Base-by-base conservation (phyloP, 371 early-diverging fungal genomes). In the Batkoa obscura region DNA sequence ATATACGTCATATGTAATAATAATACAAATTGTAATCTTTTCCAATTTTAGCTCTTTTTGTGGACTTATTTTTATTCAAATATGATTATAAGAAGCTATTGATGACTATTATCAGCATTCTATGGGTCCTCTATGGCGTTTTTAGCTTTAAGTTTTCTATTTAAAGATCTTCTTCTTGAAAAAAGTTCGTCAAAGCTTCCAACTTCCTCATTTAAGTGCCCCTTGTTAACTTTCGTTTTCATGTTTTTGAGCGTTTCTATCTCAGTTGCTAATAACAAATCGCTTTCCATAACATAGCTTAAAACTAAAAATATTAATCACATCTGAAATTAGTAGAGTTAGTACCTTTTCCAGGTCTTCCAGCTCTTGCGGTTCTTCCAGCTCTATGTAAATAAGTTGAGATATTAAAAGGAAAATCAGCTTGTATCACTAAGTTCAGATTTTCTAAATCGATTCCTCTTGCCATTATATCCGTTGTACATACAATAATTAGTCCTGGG, bases 361-460 rank as follows among this genome's bases (percentile, higher is more conserved):
- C 50, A n/a, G 32, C 12, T 3, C 50, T 2, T 23, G 50, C 50
- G 6, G 50, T 50, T 30, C 50, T 10, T 35, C 50, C 50, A 3
- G 4, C 32, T 4, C 50, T 10, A 50, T 50, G 50, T 9, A 50
- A 4, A 34, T 50, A 50, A 5, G 34, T 4, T 31, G 50, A 32
- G 50, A 35, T 34, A 35, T 50, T 50, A 2, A 3, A 2, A 32
- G 50, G 50, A 34, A 50, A 32, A 4, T 30, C 12, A 34, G 50
- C 50, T 34, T 50, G 50, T 30, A 50, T 3, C 50, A 50, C 50
- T 34, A 50, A 35, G n/a, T 50, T 34, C 34, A 50, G 12, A n/a
- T 50, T 10, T 23, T 23, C 32, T 10, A 50, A 3, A n/a, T 50
- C 50, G 34, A 50, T 31, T 3, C 50, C 50, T 35, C 50, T 23